A percentile compares a stretch with the other conserved stretches of the same genome.
Evolutionary conservation across 805 yeast species (phyloP).

Genomic region (Candida coleopterorum): DNA sequence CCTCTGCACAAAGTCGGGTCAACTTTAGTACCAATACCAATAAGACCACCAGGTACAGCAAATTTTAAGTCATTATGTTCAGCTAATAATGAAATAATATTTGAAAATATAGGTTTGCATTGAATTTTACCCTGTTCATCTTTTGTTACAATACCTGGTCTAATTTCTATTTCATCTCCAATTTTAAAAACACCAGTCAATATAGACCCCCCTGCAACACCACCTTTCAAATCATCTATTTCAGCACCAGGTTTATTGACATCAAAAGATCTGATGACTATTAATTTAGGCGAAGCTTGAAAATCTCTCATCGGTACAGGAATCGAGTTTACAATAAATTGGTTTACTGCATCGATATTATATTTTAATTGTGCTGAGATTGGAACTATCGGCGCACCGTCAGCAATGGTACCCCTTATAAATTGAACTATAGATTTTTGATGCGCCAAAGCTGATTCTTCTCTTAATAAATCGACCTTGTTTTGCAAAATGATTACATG

Average conservation of each 20-base stretch:
- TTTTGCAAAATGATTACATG: conserved; percentile 95
- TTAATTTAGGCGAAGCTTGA: conserved; percentile 86
- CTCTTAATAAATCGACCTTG: conserved; percentile 98
- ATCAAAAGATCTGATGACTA: conserved; percentile 97
- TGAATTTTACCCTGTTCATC: conserved; percentile 84
- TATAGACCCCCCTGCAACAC: conserved; percentile 99
- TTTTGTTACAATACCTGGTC: conserved; percentile 98
- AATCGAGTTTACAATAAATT: conserved; percentile 88
- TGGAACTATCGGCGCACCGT: conserved; percentile 98
- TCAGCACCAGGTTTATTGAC: conserved; percentile 99
- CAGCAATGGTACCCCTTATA: conserved; percentile 97
- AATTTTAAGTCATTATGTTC: conserved; percentile 97
- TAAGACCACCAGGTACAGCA: conserved; percentile 99
- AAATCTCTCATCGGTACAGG: conserved; percentile 98
- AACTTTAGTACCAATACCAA: conserved; percentile 98
- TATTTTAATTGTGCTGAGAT: conserved; percentile 98
- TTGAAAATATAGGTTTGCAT: conserved; percentile 93
- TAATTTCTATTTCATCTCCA: conserved; percentile 97
- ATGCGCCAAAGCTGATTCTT: conserved; percentile 93
- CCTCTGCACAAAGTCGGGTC: conserved; percentile 99
- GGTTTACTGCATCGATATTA: conserved; percentile 97
- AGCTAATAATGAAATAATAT: conserved; percentile 90
- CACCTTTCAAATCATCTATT: conserved; percentile 95
- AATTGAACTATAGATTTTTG: conserved; percentile 87
- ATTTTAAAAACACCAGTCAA: conserved; percentile 93